Evolutionary conservation across 2,329 filamentous ascomycete species (phyloP), one percentile per base, ranked within the genome.

Genomic region (Aspergillus niger): DNA sequence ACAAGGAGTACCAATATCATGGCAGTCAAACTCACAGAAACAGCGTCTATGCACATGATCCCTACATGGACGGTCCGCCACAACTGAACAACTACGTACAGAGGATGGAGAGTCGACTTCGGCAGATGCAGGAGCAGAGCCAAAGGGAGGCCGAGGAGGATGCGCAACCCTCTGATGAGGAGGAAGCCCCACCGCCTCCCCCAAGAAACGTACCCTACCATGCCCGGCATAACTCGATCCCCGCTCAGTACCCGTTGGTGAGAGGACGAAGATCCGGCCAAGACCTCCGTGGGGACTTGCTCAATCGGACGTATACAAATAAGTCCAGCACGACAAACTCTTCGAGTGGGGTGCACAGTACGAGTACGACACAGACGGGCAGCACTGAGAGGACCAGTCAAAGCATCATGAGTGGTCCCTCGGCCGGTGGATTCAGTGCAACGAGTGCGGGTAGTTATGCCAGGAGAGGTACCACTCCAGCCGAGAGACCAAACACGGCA

Each of bases 361-460:
- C 81, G 28, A 82, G 82, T 2, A 91, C 88, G 6, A 84, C 84
- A 68, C 81, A 81, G 60, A 90, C 86, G 65, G 86, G 84, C 43
- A 91, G 89, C 65, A 93, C 90, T 1, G 87, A 91, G 67, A 88
- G 87, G 73, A 97, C 92, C 15, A 88, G 89, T 67, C 87, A 89
- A 68, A 98, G 91, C 70, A 76, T 99, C 47, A 97, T 97, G 94
- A 98, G 94, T 74, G 95, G 94, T 3, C 84, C 86, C 55, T 98
- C 95, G 56, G 95, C 95, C 0, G 89, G 93, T 54, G 94, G 86
- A 11, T 92, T 97, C 76, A 98, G 94, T 74, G 91, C 92, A 54
- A 98, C 95, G 15, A 98, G 95, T 77, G 95, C 95, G 15, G 95
- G 93, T 57, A 98, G 94, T 77, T 86, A 96, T 65, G 93, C 92